A percentile compares a stretch with the other conserved stretches of the same genome.
phyloP scores from a whole-genome alignment of 2,329 filamentous ascomycete genomes.

The Arachnopeziza araneosa region DNA sequence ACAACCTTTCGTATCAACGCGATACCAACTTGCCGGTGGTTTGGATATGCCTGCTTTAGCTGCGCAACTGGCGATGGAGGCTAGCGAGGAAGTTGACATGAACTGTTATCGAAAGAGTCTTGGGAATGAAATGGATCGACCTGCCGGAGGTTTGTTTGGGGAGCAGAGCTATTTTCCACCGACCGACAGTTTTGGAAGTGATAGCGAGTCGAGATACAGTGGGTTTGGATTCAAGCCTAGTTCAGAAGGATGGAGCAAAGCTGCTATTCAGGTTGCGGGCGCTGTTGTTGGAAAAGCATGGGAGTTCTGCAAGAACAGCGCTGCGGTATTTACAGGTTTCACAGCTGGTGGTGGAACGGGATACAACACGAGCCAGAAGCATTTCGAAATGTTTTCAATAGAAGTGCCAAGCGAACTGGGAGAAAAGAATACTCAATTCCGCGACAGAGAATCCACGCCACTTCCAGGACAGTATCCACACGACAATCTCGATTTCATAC shows the following conservation, averaged over 20 bases:
- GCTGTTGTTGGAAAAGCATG: conserved; percentile 70
- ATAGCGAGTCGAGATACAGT: background rate
- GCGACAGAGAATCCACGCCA: conserved; percentile 33
- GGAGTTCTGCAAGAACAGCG: conserved; percentile 69
- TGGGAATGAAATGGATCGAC: conserved; percentile 5
- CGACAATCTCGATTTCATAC: conserved; percentile 34
- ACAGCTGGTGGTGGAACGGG: conserved; percentile 75
- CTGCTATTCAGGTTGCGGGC: conserved; percentile 42
- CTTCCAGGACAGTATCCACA: conserved; percentile 50
- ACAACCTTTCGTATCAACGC: conserved; percentile 43
- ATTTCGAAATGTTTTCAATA: background rate
- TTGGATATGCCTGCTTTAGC: conserved; percentile 38
- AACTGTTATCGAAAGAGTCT: conserved; percentile 32
- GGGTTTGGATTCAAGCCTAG: background rate
- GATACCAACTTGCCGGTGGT: conserved; percentile 44
- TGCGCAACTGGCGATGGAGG: conserved; percentile 25
- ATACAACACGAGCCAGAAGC: conserved; percentile 39
- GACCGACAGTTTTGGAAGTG: background rate
- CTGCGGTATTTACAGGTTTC: conserved; percentile 69
- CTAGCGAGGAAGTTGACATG: conserved; percentile 31
- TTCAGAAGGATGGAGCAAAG: conserved; percentile 47
- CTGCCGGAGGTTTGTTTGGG: background rate
- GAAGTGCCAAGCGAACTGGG: background rate
- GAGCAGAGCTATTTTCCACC: background rate
- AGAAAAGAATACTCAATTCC: background rate